Evolutionary conservation across 257 asterid genomes (phyloP).

Genomic region (Forsythia viridissima): DNA sequence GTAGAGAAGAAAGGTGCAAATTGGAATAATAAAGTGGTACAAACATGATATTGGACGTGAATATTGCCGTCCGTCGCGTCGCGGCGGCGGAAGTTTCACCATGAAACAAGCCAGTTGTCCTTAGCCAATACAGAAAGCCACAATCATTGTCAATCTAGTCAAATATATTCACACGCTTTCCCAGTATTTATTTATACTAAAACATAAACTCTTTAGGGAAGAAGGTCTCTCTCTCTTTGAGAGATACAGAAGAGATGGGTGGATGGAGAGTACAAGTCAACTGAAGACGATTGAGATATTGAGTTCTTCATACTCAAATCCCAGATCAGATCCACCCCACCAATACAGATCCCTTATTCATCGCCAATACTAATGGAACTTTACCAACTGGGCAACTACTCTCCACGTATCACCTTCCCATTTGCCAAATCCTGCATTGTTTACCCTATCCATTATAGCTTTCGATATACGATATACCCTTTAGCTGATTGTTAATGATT

Average conservation of each 20-base stretch:
- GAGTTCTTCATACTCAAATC: constrained; percentile 9
- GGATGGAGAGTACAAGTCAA: background rate
- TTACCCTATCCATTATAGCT: background rate
- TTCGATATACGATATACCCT: background rate
- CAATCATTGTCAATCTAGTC: too few relatives aligned
- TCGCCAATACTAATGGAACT: constrained; percentile 14
- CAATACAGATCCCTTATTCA: background rate
- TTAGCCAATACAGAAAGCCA: background rate
- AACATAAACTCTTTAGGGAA: too few relatives aligned
- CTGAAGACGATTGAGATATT: background rate
- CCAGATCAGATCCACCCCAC: constrained; percentile 12
- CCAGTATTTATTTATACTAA: too few relatives aligned
- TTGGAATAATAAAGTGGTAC: background rate
- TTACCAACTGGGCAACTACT: background rate
- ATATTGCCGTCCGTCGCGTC: background rate
- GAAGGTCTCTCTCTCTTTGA: background rate
- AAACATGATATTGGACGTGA: background rate
- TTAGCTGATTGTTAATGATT: background rate
- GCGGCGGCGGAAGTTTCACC: background rate
- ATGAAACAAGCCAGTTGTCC: background rate
- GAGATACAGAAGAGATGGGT: background rate
- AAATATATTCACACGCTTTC: too few relatives aligned
- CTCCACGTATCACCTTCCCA: background rate
- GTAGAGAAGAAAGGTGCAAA: too few relatives aligned
- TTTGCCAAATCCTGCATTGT: background rate